Base-by-base conservation (phyloP, 2,329 filamentous ascomycete genomes). In the Neonectria hederae region DNA sequence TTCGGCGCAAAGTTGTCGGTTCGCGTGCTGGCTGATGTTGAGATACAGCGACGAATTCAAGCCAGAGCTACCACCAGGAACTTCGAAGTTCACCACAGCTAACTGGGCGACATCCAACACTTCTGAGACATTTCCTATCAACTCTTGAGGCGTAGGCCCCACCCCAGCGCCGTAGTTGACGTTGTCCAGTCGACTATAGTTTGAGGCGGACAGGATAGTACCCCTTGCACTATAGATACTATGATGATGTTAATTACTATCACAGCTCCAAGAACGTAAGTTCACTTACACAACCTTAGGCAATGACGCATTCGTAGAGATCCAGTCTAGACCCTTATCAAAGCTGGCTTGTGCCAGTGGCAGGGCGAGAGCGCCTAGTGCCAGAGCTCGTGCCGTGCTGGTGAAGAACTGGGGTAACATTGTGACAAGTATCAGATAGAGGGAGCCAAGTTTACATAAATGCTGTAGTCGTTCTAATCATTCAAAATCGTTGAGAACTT, bases 171-270 rank as follows among this genome's bases (percentile, higher is more conserved):
- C 76, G 40, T 78, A 79, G 56, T 73, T 72, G 62, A 76, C 68
- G 59, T 76, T 78, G 49, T 79, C 76, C 0, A 78, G 66, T 4
- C 75, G 70, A 57, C 76, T 75, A 57, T 76, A 76, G 35, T 75
- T 76, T 2, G 76, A 79, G n/a, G 73, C 73, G 2, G 76, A 76
- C n/a, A 78, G 63, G 22, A 77, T 78, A 9, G 75, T 78, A 2
- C 75, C 76, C 5, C 67, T 68, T 0, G 73, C 68, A 51, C 67
- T 76, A 19, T 65, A 67, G 26, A 67, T 65, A 8, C 65, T 65
- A 42, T 13, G 0, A 4, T n/a, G 17, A n/a, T 14, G n/a, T 13
- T 21, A 19, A 10, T 54, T 17, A 51, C 42, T 72, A 72, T 22
- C 21, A 40, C 6, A 35, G 10, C 3, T 11, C 55, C 3, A 14